A percentile compares a stretch with the other conserved stretches of the same genome.
These are phyloP conservation scores for Aspergillus ibericus DNA, from an alignment of 2,329 filamentous ascomycete genomes.

Conservation along the genomic window DNA sequence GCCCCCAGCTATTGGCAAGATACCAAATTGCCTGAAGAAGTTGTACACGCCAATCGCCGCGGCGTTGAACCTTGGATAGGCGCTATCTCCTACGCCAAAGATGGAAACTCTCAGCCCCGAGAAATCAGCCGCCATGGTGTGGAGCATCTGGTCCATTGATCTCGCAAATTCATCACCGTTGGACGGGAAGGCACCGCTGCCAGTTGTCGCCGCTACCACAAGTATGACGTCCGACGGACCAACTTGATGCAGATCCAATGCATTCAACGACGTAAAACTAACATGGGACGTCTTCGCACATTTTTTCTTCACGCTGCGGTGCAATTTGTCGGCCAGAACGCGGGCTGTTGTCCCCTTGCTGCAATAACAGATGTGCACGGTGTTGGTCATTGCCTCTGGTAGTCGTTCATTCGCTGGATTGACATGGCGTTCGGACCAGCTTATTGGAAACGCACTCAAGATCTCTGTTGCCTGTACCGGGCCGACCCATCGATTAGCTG, in stretches of 20 bases:
- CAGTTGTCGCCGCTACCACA: neutral
- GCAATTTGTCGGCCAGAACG: neutral
- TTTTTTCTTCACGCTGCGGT: neutral
- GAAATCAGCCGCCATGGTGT: neutral
- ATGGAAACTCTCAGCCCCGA: neutral
- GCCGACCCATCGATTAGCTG: neutral
- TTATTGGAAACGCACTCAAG: neutral
- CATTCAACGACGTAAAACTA: neutral
- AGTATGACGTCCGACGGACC: neutral
- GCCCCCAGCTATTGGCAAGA: neutral
- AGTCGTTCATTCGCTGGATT: neutral
- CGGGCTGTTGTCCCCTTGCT: neutral
- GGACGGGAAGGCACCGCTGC: neutral
- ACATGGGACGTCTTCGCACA: neutral
- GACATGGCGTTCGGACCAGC: neutral
- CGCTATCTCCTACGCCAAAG: conserved; percentile 4
- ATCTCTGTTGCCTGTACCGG: neutral
- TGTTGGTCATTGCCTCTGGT: neutral
- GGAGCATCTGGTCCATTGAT: neutral
- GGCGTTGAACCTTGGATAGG: conserved; percentile 3
- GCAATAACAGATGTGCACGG: conserved; percentile 1
- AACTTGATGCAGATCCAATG: neutral
- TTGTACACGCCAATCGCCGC: neutral
- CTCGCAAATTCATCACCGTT: neutral
- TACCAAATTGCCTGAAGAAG: neutral